Evolutionary conservation across 768 basidiomycete genomes (phyloP), one percentile per base, ranked within the genome.

Genomic region (Mycena venus): DNA sequence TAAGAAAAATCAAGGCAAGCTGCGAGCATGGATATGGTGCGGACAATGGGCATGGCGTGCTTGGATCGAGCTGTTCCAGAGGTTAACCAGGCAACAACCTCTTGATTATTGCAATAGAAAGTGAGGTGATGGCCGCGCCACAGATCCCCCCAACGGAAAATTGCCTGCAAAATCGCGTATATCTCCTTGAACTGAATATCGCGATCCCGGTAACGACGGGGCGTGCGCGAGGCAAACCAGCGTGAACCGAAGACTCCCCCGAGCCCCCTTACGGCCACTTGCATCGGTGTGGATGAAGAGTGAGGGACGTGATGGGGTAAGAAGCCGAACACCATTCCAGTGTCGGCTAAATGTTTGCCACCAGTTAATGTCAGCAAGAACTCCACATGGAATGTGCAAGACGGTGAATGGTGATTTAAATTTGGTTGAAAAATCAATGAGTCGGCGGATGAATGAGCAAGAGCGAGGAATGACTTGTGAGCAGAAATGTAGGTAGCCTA

Each of bases 121-220:
- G 75, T 65, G 32, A 85, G 72, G 34, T 84, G 82, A 15, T 42
- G 31, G 21, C 78, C 76, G 0, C 3, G 6, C 77, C 78, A 84
- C 1, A 2, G 8, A 23, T 82, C 58, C 0, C 81, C 82, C 83
- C 82, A 84, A 21, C 78, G 65, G 1, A 83, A 56, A 36, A 82
- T 77, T 0, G 82, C 81, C 7, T 84, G 80, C 1, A 84, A 72
- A 2, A 85, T 78, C 0, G 84, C 83, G 53, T 64, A 80, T 0
- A 82, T 62, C 65, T 84, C 83, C 65, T 85, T 85, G 74, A 83
- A 82, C 61, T 84, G 82, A 17, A 85, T 85, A 59, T 84, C 78
- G 0, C 62, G 36, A 0, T 19, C 19, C 15, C 78, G 78, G 47
- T 74, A 79, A 29, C 78, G 80, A 0, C 80, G 62, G 19, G 84